Base-by-base conservation (phyloP, 495 filamentous ascomycete species). In the Clohesyomyces aquaticus region DNA sequence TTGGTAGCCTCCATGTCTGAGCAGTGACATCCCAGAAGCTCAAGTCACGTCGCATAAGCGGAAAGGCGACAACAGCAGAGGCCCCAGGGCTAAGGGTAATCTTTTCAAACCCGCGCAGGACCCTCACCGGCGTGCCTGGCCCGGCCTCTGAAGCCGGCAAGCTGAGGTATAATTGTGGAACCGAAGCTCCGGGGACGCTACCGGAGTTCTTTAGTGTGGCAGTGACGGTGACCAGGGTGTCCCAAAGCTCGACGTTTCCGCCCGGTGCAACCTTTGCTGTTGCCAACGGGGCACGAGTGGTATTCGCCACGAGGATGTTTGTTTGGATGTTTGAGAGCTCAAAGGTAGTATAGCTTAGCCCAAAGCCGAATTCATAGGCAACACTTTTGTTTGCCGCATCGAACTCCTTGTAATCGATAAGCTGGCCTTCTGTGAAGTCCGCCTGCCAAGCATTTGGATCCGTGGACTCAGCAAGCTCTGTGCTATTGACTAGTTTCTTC, bases 61-160 rank as follows among this genome's bases (percentile, higher is more conserved):
- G 70, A 60, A 85, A 83, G 0, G 72, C 76, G 1, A 80, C 78
- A 1, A 65, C 77, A 10, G 73, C 71, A 18, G 65, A 75, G 35
- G 75, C 74, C 16, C 79, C 81, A 0, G 76, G 58, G 16, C 68
- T 69, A 0, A 87, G 61, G 11, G 61, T 68, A 12, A 82, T 58
- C 76, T 85, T 86, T 53, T 77, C 73, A 53, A 87, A 87, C 8
- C 83, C 83, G 16, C 85, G 74, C 41, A 87, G 75, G 69, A 81
- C 82, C 65, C 71, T 76, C 4, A 74, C 77, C 45, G 77, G 83
- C 6, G 29, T 59, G 18, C 53, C 59, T 38, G 61, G 60, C 0
- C 52, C 66, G 16, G 77, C 76, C 41, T 71, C 68, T 9, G 45
- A 41, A 4, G 52, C 45, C 8, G 61, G 53, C 0, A 67, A 48